Conservation (phyloP, 495 filamentous ascomycete species). For the Platismatia glauca region DNA sequence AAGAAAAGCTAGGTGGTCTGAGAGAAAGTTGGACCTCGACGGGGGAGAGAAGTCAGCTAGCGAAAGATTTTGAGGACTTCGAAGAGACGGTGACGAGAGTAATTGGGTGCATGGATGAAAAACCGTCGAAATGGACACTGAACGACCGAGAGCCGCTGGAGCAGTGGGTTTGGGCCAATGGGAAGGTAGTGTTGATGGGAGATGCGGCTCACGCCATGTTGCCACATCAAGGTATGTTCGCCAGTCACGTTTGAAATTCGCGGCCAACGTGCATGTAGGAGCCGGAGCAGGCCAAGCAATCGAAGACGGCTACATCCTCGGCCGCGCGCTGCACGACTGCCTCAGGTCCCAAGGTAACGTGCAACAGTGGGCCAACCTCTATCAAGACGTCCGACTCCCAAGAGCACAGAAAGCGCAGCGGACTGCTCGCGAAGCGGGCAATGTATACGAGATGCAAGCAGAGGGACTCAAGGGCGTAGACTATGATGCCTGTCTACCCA, state of each 20-base stretch:
- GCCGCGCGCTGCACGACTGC: slow-evolving; percentile 28
- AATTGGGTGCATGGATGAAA: slow-evolving; percentile 18
- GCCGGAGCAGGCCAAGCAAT: slow-evolving; percentile 28
- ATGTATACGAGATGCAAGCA: slow-evolving; percentile 32
- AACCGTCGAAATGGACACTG: slow-evolving; percentile 34
- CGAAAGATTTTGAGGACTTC: slow-evolving; percentile 31
- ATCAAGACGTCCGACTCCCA: slow-evolving; percentile 35
- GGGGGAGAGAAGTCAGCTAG: slow-evolving; percentile 29
- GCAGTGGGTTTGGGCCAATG: slow-evolving; percentile 30
- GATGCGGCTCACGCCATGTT: slow-evolving; percentile 42
- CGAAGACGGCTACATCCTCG: slow-evolving; percentile 35
- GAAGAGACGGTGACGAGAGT: slow-evolving; percentile 24
- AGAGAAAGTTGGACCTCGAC: slow-evolving; percentile 32
- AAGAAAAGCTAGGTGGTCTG: slow-evolving; percentile 21
- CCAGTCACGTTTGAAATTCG: background rate
- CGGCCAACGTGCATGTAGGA: slow-evolving; percentile 17
- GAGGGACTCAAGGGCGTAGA: slow-evolving; percentile 27
- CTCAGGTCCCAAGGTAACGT: slow-evolving; percentile 8
- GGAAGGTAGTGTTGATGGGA: slow-evolving; percentile 33
- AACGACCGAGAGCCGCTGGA: slow-evolving; percentile 34
- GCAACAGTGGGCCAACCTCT: slow-evolving; percentile 28
- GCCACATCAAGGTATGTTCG: slow-evolving; percentile 26
- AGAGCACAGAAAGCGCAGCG: slow-evolving; percentile 33
- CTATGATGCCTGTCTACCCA: slow-evolving; percentile 27
- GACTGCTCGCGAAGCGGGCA: slow-evolving; percentile 30